Conservation (phyloP, 2,329 filamentous ascomycete species). For the Sarocladiaceae sp. region DNA sequence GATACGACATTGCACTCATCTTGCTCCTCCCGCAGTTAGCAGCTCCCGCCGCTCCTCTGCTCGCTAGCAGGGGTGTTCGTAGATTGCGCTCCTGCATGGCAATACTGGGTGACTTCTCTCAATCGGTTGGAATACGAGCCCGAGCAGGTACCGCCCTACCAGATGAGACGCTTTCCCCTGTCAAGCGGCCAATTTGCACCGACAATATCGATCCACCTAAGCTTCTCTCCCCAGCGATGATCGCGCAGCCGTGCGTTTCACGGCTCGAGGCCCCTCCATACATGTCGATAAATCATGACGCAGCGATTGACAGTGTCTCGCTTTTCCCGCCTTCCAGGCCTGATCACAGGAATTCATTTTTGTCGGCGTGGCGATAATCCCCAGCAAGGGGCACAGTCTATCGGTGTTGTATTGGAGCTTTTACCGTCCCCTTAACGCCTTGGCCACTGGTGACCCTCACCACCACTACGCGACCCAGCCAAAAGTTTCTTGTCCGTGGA, state of each 20-base stretch:
- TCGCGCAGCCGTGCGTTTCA: slow-evolving; percentile 1
- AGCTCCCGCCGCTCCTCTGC: slow-evolving; percentile 1
- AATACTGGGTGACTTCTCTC: background rate
- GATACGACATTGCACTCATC: slow-evolving; percentile 7
- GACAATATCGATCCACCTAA: background rate
- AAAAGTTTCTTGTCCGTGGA: background rate
- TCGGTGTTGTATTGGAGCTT: background rate
- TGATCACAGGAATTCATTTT: slow-evolving; percentile 4
- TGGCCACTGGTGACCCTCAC: background rate
- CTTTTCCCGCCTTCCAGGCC: no score
- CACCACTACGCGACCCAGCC: background rate
- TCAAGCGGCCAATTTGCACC: background rate
- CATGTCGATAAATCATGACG: background rate
- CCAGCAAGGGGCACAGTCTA: background rate
- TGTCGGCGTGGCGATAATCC: slow-evolving; percentile 6
- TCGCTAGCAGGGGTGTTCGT: slow-evolving; percentile 1
- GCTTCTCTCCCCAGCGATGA: slow-evolving; percentile 1
- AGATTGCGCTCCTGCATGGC: background rate
- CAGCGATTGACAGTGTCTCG: no score
- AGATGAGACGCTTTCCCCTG: slow-evolving; percentile 5
- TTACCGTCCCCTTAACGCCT: background rate
- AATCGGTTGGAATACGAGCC: background rate
- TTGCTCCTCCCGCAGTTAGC: background rate
- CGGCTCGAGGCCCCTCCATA: background rate
- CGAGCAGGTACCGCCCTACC: background rate